phyloP scores from a whole-genome alignment of 2,329 filamentous ascomycete genomes.

The Scedosporium boydii region DNA sequence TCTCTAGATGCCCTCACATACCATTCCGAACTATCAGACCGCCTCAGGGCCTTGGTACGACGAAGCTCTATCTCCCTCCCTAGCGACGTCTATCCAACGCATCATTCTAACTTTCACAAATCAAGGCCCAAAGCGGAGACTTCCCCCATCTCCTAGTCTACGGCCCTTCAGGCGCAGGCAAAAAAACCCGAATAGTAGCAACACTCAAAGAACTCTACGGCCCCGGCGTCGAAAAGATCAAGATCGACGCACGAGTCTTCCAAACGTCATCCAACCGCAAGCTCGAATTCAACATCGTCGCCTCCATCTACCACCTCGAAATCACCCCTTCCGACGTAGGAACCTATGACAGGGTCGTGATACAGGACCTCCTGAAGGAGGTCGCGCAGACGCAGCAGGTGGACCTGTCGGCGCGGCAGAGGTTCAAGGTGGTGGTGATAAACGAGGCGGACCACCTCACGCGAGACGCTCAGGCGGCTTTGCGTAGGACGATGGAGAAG shows the following conservation, averaged over 20 bases:
- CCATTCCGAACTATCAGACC: conserved; percentile 77
- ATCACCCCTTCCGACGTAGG: conserved; percentile 97
- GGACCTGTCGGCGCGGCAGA: conserved; percentile 80
- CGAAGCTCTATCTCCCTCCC: not conserved
- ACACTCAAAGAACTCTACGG: conserved; percentile 94
- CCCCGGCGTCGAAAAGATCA: conserved; percentile 98
- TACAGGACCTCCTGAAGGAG: conserved; percentile 93
- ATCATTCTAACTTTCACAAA: conserved; percentile 3
- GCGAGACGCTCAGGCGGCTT: conserved; percentile 86
- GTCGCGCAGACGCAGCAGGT: conserved; percentile 98
- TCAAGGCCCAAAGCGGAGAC: conserved; percentile 86
- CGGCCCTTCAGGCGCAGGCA: conserved; percentile 90
- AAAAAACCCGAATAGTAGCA: conserved; percentile 94
- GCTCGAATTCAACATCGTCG: conserved; percentile 97
- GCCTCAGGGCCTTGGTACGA: conserved; percentile 74
- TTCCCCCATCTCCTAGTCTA: conserved; percentile 97
- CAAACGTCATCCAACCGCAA: conserved; percentile 94
- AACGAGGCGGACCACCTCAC: conserved; percentile 96
- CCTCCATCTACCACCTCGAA: conserved; percentile 94
- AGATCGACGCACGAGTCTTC: conserved; percentile 95
- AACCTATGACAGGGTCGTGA: conserved; percentile 89
- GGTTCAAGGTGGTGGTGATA: conserved; percentile 98
- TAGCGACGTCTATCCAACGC: not conserved
- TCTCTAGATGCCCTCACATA: conserved; percentile 75
- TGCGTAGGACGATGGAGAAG: conserved; percentile 97